Evolutionary conservation across 2,329 filamentous ascomycete species (phyloP).

Genomic region (Talaromyces rugulosus): DNA sequence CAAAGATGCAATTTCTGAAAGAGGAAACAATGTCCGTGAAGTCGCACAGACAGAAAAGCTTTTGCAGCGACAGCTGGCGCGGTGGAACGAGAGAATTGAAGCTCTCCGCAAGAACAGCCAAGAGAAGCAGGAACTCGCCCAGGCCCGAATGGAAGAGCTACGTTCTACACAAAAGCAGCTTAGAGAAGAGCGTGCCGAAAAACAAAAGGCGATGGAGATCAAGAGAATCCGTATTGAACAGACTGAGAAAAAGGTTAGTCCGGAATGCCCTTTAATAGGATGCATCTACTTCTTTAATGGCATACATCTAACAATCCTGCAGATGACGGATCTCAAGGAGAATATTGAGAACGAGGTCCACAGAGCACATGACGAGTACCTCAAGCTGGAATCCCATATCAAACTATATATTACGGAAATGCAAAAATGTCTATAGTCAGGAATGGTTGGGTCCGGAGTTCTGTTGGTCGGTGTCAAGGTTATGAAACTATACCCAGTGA

Average conservation of each 20-base stretch:
- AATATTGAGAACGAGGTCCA: conserved; percentile 95
- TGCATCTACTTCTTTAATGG: neutral
- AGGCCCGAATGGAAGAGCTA: conserved; percentile 86
- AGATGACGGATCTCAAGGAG: conserved; percentile 98
- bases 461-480: conserved; percentile 26
- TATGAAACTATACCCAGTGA: conserved; percentile 31
- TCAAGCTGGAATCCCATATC: conserved; percentile 97
- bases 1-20: conserved; percentile 79
- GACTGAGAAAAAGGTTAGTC: conserved; percentile 90
- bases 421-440: conserved; percentile 71
- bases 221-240: conserved; percentile 92
- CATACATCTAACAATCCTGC: neutral
- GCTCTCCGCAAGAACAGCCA: conserved; percentile 75
- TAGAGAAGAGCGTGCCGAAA: conserved; percentile 78
- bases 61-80: conserved; percentile 75
- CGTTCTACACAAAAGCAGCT: conserved; percentile 73
- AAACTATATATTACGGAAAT: conserved; percentile 98
- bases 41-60: conserved; percentile 84
- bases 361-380: conserved; percentile 84
- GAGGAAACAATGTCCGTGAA: conserved; percentile 83
- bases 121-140: conserved; percentile 75
- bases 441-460: conserved; percentile 27
- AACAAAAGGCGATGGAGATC: conserved; percentile 87
- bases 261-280: neutral
- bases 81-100: conserved; percentile 83